Evolutionary conservation across 257 asterid genomes (phyloP), one percentile per base, ranked within the genome.

Genomic region (Ballota nigra): DNA sequence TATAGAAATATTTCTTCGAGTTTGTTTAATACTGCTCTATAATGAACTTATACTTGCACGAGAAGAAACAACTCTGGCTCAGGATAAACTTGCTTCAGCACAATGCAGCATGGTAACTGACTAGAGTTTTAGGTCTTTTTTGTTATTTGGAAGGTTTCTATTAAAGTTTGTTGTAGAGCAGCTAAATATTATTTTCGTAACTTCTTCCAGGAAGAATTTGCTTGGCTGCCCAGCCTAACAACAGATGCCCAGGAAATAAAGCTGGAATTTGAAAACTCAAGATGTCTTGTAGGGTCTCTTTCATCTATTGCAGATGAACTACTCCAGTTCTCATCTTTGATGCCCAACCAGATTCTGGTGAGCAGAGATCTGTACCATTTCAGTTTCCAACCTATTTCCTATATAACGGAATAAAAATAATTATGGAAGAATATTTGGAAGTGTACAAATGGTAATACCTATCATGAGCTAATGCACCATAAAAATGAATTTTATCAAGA

Each of bases 11-110:
- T 28, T 40, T 18, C 58, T 71, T 73, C 33, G 22, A 57, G 58
- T 33, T 40, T 69, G 61, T 78, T 68, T 38, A 55, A 61, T 78
- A 19, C 84, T 90, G 98, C 94, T 89, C 70, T 75, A 82, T 70
- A 83, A 85, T 79, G 92, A 86, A 68, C 87, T 88, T 43, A 77
- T 78, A 84, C 83, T 70, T 74, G 89, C 84, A 59, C 81, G 79
- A 77, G 90, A 84, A 75, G 94, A 86, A 79, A 92, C 89, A 60
- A 80, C 80, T 78, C 66, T 63, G 71, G 97, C 89, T 74, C 78
- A 66, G 77, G 91, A 86, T 36, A 81, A 70, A 63, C 90, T 79
- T 77, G 80, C 83, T 76, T 82, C 86, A 23, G 66, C 74, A 78
- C 81, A 81, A 41, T 60, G 73, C 56, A 69, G 77, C 69, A 72